Evolutionary conservation across 75 land plant genomes (phyloP).

Genomic region (Picea sitchensis): DNA sequence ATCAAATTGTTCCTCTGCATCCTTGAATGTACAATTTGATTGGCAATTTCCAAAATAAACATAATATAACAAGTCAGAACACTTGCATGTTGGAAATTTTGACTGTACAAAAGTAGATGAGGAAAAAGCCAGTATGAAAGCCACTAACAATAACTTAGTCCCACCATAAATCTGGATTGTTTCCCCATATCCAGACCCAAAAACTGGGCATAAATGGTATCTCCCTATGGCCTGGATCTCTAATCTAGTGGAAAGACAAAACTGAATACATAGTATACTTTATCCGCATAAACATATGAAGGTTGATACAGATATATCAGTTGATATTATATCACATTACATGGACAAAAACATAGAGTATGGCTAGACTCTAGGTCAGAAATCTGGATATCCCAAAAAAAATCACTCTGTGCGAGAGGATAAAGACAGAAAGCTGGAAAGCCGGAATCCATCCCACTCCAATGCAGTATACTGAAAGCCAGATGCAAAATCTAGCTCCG

Average conservation of each 20-base stretch:
- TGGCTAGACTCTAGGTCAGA: neutral
- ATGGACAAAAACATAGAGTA: slow-evolving; percentile 1
- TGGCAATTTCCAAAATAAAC: neutral
- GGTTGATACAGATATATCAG: slow-evolving; percentile 9
- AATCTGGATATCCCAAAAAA: slow-evolving; percentile 1
- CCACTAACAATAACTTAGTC: neutral
- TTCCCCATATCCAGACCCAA: slow-evolving; percentile 4
- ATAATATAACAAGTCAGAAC: too few relatives aligned
- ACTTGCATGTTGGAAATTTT: neutral
- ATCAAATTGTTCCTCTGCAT: too few relatives aligned
- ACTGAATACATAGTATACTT: neutral
- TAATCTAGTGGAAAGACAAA: neutral
- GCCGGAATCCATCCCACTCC: slow-evolving; percentile 1
- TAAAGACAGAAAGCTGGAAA: neutral
- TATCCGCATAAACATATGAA: slow-evolving; percentile 2
- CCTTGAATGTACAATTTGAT: too few relatives aligned
- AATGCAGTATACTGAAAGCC: neutral
- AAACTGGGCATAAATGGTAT: neutral
- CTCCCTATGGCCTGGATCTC: slow-evolving; percentile 6
- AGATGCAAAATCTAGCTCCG: neutral
- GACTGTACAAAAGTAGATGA: slow-evolving; percentile 6
- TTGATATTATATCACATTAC: slow-evolving; percentile 6
- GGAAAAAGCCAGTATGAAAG: slow-evolving; percentile 2
- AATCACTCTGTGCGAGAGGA: neutral
- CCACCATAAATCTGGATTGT: neutral